These are phyloP conservation scores for Tylopilus sp. DNA, from an alignment of 768 basidiomycete genomes.

Conservation along the genomic window DNA sequence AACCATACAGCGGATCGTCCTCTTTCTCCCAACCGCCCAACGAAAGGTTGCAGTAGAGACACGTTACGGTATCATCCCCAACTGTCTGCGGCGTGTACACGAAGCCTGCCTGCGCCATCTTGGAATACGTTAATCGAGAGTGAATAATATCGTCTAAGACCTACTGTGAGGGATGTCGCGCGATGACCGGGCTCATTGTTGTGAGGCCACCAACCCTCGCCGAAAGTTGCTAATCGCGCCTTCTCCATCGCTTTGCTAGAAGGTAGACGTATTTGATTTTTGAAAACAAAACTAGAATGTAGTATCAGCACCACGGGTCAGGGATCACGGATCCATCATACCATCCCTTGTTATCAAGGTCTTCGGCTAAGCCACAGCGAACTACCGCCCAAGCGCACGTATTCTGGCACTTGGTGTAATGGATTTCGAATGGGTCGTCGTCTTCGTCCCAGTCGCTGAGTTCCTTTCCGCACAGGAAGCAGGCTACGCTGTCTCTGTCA, in stretches of 20 bases:
- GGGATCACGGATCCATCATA: slow-evolving; percentile 30
- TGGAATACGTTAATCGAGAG: background rate
- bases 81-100: slow-evolving; percentile 65
- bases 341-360: slow-evolving; percentile 57
- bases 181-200: slow-evolving; percentile 58
- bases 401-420: slow-evolving; percentile 62
- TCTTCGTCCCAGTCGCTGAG: slow-evolving; percentile 80
- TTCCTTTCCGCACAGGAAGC: slow-evolving; percentile 80
- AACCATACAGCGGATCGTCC: slow-evolving; percentile 83
- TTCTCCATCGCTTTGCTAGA: slow-evolving; percentile 66
- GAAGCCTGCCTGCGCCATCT: slow-evolving; percentile 90
- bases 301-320: background rate
- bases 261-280: slow-evolving; percentile 61
- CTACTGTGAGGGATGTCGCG: slow-evolving; percentile 69
- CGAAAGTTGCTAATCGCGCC: slow-evolving; percentile 67
- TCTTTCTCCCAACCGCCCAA: slow-evolving; percentile 84
- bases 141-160: background rate
- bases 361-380: slow-evolving; percentile 63
- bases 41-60: slow-evolving; percentile 77
- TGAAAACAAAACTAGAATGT: slow-evolving; percentile 51
- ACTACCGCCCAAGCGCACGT: slow-evolving; percentile 82
- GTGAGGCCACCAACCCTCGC: slow-evolving; percentile 75
- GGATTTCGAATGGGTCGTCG: slow-evolving; percentile 86
- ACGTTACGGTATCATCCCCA: slow-evolving; percentile 79
- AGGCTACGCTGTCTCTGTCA: slow-evolving; percentile 73